Conservation (phyloP, 1,139 yeast genomes). For the Arxiozyma slooffiae region DNA sequence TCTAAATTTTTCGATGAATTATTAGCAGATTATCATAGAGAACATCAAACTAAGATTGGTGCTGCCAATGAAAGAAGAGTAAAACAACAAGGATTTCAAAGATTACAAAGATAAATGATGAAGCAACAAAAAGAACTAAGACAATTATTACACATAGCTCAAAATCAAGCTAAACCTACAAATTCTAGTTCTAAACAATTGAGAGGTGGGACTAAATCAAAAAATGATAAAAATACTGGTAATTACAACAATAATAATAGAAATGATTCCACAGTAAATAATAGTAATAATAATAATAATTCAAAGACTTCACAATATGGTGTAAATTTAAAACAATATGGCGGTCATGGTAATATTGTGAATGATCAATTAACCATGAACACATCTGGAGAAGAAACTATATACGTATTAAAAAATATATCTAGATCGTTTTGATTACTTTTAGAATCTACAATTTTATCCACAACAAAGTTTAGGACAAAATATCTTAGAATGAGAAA, state of each 20-base stretch:
- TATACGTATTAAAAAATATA: constrained; percentile 87
- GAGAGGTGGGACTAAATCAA: not conserved
- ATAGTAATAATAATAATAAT: constrained; percentile 1
- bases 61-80: constrained; percentile 59
- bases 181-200: not conserved
- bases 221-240: constrained; percentile 1
- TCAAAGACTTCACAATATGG: not conserved
- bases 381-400: constrained; percentile 84
- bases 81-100: constrained; percentile 25
- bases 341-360: not conserved
- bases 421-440: constrained; percentile 73
- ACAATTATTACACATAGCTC: constrained; percentile 10
- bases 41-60: constrained; percentile 84
- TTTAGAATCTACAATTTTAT: constrained; percentile 60
- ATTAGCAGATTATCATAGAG: constrained; percentile 80
- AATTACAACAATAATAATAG: not conserved
- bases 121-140: constrained; percentile 24
- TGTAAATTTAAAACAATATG: not conserved
- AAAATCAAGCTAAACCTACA: not conserved
- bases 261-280: not conserved
- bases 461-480: constrained; percentile 63
- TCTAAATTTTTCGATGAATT: constrained; percentile 85
- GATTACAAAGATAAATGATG: constrained; percentile 21
- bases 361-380: constrained; percentile 7
- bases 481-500: constrained; percentile 74